Evolutionary conservation across 1,139 yeast genomes (phyloP).

Genomic region (Kurtzmaniella quercitrusa): DNA sequence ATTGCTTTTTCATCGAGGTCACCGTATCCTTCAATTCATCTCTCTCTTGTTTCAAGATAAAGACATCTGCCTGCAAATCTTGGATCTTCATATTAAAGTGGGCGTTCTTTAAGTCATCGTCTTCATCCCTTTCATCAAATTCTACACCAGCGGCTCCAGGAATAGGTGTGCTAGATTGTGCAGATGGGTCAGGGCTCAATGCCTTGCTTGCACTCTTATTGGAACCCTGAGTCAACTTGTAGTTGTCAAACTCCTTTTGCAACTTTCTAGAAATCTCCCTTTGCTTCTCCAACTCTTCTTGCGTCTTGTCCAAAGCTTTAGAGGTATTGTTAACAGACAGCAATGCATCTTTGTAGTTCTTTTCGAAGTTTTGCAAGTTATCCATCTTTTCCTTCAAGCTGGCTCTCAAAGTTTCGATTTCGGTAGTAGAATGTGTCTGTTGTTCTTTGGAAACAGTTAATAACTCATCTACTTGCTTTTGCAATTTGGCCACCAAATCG

Average conservation of each 20-base stretch:
- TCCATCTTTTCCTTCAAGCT: conserved; percentile 28
- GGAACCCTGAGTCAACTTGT: conserved; percentile 50
- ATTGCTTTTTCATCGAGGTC: conserved; percentile 54
- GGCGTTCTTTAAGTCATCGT: conserved; percentile 50
- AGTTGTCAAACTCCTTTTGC: conserved; percentile 64
- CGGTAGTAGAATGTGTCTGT: conserved; percentile 28
- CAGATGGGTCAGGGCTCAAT: conserved; percentile 18
- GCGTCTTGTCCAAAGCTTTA: conserved; percentile 68
- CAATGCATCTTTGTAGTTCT: conserved; percentile 65
- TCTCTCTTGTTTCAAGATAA: conserved; percentile 76
- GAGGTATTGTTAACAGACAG: conserved; percentile 72
- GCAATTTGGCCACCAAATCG: conserved; percentile 36
- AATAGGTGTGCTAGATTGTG: conserved; percentile 11
- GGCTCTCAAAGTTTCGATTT: conserved; percentile 31
- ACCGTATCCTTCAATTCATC: conserved; percentile 70
- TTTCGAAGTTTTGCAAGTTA: conserved; percentile 40
- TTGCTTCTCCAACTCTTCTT: conserved; percentile 62
- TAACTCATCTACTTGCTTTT: conserved; percentile 46
- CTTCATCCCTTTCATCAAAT: conserved; percentile 38
- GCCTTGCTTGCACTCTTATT: conserved; percentile 30
- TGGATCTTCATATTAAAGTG: conserved; percentile 74
- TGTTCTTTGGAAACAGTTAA: conserved; percentile 36
- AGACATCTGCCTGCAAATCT: conserved; percentile 81
- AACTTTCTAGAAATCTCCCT: conserved; percentile 54
- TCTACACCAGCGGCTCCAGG: conserved; percentile 6